Evolutionary conservation across 2,329 filamentous ascomycete species (phyloP).

Genomic region (Aspergillus fijiensis): DNA sequence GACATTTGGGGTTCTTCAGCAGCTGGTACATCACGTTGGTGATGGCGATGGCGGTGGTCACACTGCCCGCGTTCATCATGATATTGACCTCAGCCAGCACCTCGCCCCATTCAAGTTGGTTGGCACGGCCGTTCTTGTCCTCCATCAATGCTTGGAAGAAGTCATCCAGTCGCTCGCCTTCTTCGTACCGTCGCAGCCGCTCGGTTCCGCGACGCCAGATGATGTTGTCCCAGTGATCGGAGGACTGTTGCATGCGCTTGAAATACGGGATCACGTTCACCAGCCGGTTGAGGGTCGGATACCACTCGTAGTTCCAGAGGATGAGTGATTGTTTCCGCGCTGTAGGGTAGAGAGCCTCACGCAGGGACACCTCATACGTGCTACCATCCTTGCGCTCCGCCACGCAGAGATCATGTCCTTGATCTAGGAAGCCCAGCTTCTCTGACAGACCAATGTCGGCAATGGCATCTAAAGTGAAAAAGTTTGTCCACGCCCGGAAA

Average conservation of each 20-base stretch:
- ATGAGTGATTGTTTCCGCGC: constrained; percentile 53
- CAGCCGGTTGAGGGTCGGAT: constrained; percentile 48
- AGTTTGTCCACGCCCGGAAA: constrained; percentile 54
- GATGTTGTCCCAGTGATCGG: constrained; percentile 45
- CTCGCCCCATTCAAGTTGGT: constrained; percentile 58
- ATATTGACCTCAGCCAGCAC: constrained; percentile 54
- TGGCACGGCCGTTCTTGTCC: constrained; percentile 45
- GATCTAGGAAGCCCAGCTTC: constrained; percentile 53
- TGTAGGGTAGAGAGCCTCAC: constrained; percentile 53
- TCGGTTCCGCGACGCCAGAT: constrained; percentile 47
- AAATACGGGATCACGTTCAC: constrained; percentile 49
- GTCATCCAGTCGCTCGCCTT: constrained; percentile 58
- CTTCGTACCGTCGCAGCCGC: constrained; percentile 33
- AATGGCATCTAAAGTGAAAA: constrained; percentile 58
- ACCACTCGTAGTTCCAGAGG: constrained; percentile 46
- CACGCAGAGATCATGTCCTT: constrained; percentile 47
- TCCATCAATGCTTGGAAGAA: constrained; percentile 60
- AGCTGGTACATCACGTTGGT: constrained; percentile 56
- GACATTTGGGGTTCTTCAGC: constrained; percentile 46
- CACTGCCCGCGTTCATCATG: constrained; percentile 51
- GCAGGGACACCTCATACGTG: constrained; percentile 48
- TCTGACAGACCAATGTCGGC: constrained; percentile 56
- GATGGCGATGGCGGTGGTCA: constrained; percentile 55
- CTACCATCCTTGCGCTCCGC: constrained; percentile 49
- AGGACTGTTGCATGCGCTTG: constrained; percentile 42